Evolutionary conservation across 306 rosid species (phyloP), one percentile per base, ranked within the genome.

Genomic region (Rubus parviflorus): DNA sequence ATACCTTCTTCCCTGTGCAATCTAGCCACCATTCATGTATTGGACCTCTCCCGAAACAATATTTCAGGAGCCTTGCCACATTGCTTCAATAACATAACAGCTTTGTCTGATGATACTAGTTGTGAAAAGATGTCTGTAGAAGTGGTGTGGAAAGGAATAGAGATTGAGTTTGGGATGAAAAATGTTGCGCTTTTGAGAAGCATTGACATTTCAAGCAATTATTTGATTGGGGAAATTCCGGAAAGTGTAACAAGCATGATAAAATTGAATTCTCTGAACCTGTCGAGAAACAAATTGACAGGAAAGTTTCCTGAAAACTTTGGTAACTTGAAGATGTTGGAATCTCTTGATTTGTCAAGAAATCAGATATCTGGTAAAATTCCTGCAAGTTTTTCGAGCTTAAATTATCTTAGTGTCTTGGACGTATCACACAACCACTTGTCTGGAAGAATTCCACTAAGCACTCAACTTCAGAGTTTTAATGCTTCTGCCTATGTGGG

Each of bases 31-130:
- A 35, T 76, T 23, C 78, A 56, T 45, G 72, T 61, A 20, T 65
- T 77, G 16, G 82, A 81, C 38, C 30, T 77, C 42, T 82, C 81
- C 4, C 54, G 23, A 4, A 81, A 77, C 54, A 65, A 49, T 20
- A 46, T 77, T 3, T 57, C 72, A 8, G 79, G 79, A 8, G 8
- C 1, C 8, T n/a, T 81, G 6, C 84, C 84, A 14, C 45, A 16
- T 3, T 81, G 84, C 49, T 47, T 75, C 11, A 46, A 22, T 22
- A 83, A 75, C 23, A 22, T 83, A 0, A 54, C 77, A 20, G 72
- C 72, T 15, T 7, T 77, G 81, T 54, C 78, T 45, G 2, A 0
- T 40, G 25, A 12, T 25, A 0, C 0, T 25, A 1, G 6, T 47
- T 15, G 16, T 11, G 15, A 25, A 0, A 0, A 0, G 0, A 30